Evolutionary conservation across 2,329 filamentous ascomycete species (phyloP), one percentile per base, ranked within the genome.

Genomic region (Aspergillus tamarii): DNA sequence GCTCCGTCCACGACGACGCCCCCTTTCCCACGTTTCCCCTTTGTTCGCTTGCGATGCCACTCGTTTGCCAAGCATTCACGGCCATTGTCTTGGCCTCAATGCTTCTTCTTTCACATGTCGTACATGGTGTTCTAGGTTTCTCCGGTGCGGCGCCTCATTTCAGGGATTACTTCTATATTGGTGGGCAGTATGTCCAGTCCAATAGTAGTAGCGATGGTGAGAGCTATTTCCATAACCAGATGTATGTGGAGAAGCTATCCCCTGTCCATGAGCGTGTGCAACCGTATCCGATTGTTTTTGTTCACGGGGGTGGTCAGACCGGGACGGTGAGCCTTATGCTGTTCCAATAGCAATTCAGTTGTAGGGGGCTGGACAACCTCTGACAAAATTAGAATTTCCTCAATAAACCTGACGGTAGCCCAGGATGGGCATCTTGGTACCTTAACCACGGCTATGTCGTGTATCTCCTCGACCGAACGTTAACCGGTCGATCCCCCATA

Each of bases 401-500:
- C 26, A 83, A 82, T 63, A 85, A 80, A 36, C 83, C 83, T 1
- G 82, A 85, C 64, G 78, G 77, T 34, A 73, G 78, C 6, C 64
- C 72, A 60, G 83, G 82, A 52, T 85, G 82, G 82, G 80, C 81
- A 1, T 80, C 81, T 0, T 81, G 77, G 63, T 84, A 83, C 62
- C 70, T 84, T 14, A 68, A 74, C 11, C 69, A 78, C 32, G 83
- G 83, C 16, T 84, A 83, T 63, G 74, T 73, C 23, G 74, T 83
- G 43, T 84, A 83, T 67, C 71, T 84, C 21, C 66, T 77, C 19
- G 80, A 82, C 61, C 75, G 76, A 59, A 73, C 78, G 26, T 72
- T 72, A 57, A 75, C 77, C 19, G 79, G 77, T 14, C 71, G 76
- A 19, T 76, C 73, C 41, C 66, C 74, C 7, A 68, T 65, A 54